These are phyloP conservation scores for Rasamsonia emersonii DNA, from an alignment of 2,329 filamentous ascomycete species.

Conservation along the genomic window DNA sequence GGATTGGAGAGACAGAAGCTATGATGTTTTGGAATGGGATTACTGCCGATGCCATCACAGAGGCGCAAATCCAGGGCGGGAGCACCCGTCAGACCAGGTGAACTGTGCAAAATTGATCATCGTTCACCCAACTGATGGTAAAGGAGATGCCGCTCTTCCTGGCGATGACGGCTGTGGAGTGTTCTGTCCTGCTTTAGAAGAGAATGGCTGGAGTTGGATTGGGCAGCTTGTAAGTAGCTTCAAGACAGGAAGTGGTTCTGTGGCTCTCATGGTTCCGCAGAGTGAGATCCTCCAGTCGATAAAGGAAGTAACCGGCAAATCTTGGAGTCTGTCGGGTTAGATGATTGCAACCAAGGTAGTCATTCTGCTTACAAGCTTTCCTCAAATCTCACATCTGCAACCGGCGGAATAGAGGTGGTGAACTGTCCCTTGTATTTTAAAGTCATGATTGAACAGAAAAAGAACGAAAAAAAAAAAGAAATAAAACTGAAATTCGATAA, in stretches of 20 bases:
- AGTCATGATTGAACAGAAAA: constrained; percentile 7
- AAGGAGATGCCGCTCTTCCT: background rate
- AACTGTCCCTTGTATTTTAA: constrained; percentile 6
- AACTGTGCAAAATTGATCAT: constrained; percentile 1
- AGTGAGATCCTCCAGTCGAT: constrained; percentile 5
- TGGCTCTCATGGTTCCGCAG: constrained; percentile 5
- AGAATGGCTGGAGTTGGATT: constrained; percentile 5
- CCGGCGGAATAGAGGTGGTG: too few relatives aligned
- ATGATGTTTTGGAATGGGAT: constrained; percentile 2
- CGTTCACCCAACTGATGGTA: background rate
- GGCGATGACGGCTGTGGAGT: constrained; percentile 7
- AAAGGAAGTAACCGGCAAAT: constrained; percentile 5
- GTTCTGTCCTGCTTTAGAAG: constrained; percentile 3
- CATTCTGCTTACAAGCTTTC: too few relatives aligned
- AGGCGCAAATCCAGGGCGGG: background rate
- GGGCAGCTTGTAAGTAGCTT: constrained; percentile 6
- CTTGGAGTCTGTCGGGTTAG: constrained; percentile 4
- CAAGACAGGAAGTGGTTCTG: background rate
- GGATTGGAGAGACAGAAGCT: constrained; percentile 3
- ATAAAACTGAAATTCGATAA: constrained; percentile 4
- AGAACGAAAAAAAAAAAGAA: constrained; percentile 8
- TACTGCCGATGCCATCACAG: constrained; percentile 1
- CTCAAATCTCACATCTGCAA: too few relatives aligned
- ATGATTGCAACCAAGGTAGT: too few relatives aligned
- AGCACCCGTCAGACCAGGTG: background rate